Base-by-base conservation (phyloP, 208 protist genomes). In the Crithidia mellificae region DNA sequence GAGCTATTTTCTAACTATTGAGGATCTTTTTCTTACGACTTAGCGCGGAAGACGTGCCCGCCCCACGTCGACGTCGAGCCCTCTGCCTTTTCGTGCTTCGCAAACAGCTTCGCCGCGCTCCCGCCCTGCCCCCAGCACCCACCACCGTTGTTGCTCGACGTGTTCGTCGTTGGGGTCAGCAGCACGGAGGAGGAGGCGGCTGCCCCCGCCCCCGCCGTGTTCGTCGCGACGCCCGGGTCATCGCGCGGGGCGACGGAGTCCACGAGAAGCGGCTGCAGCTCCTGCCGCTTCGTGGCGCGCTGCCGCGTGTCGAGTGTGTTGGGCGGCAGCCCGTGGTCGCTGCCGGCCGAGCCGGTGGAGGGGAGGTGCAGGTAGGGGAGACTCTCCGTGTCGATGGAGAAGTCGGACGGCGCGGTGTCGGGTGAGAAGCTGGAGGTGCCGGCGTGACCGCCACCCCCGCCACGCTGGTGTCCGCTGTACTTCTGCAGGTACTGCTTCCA, bases 221-320 rank as follows among this genome's bases (percentile, higher is more conserved):
- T 51, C 32, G 36, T 47, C n/a, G 62, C 25, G 24, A 7, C 38
- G 30, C 27, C 36, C 6, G 20, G 17, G 34, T 50, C 44, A 9
- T 55, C 30, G 17, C 30, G 44, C 43, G 54, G 17, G 11, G 5
- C 55, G 11, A 19, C 47, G 25, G 70, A 38, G 43, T 65, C 56
- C 14, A 68, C 46, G 6, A 76, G 43, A 15, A 68, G 56, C 27
- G 63, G 36, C 66, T 78, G 61, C 58, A 78, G 27, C 17, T 75
- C 71, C 36, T 80, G 69, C 66, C 66, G 57, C 80, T 90, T 91
- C 20, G 87, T 90, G 25, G 85, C 85, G 6, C 85, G 79, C 68
- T 92, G 85, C 14, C 80, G 85, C 19, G 85, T 90, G 20, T 89
- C 81, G 51, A 92, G 78, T 11, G 88, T 68, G 72, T 79, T 91